Base-by-base conservation (phyloP, 805 yeast species). In the Maudiozyma pseudohumilis region DNA sequence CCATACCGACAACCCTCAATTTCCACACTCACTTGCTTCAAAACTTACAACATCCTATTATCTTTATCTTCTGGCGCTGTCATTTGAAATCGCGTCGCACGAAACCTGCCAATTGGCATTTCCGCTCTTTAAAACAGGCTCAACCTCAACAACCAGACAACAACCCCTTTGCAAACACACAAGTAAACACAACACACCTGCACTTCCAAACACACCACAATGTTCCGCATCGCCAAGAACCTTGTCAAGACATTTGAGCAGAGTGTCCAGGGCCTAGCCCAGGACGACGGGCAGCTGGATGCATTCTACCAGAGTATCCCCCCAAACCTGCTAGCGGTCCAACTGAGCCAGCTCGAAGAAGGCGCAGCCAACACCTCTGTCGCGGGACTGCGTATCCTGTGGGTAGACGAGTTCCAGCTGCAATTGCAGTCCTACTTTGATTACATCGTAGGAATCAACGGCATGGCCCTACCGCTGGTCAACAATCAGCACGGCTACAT, bases 401-500 rank as follows among this genome's bases (percentile, higher is more conserved):
- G 59, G 37, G 72, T 81, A 0, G 59, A 63, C 11, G 80, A 72
- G 12, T 57, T 60, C 6, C 65, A 61, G 21, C 63, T 67, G 18
- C 83, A 81, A 3, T 56, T 92, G 21, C 94, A 87, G 59, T 69
- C 92, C 8, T 81, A 85, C 75, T 92, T 89, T 53, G 98, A 89
- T 56, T 89, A 70, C 55, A 75, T 89, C 25, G 69, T 86, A n/a
- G 80, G 82, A 1, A 65, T 87, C 40, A 84, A 89, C 48, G 85
- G 83, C 32, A 79, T 73, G 45, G 82, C 80, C 15, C 50, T 77
- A 17, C 65, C 68, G 13, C 46, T 65, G 21, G 40, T 54, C 13
- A 46, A 59, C 41, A 55, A 56, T 26, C 60, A 60, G 19, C 53
- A 61, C 29, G 58, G 63, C 15, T 54, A 50, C 30, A 41, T 57